These are phyloP conservation scores for Polygonum maritimum DNA, from an alignment of 148 eudicot genomes.

Conservation along the genomic window DNA sequence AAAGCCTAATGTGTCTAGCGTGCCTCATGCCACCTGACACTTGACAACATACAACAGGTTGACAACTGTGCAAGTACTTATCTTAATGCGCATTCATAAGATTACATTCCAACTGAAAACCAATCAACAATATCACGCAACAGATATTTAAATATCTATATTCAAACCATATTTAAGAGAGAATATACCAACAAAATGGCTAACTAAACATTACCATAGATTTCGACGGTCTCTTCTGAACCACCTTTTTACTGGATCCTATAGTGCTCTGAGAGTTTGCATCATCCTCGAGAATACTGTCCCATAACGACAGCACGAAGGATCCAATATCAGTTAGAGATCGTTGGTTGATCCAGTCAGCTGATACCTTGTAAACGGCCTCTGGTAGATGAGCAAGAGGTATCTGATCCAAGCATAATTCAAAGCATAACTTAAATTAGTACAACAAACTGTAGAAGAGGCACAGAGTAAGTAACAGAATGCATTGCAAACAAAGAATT, in stretches of 20 bases:
- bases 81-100: background rate
- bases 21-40: background rate
- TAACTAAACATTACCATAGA: conserved; percentile 32
- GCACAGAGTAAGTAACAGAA: background rate
- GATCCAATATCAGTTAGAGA: conserved; percentile 39
- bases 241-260: conserved; percentile 36
- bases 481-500: background rate
- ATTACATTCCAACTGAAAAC: background rate
- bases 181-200: background rate
- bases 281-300: conserved; percentile 39
- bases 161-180: background rate
- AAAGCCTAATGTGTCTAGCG: too few species aligned
- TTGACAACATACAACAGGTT: background rate
- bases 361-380: conserved; percentile 45
- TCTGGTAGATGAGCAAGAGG: conserved; percentile 50
- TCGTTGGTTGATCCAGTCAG: conserved; percentile 47
- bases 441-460: background rate
- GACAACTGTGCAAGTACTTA: background rate
- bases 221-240: conserved; percentile 32
- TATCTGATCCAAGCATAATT: conserved; percentile 26
- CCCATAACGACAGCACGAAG: conserved; percentile 43
- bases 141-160: background rate
- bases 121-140: background rate
- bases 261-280: conserved; percentile 25
- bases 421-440: background rate